phyloP scores from a whole-genome alignment of 2,329 filamentous ascomycete species.

The Coleophoma cylindrospora region DNA sequence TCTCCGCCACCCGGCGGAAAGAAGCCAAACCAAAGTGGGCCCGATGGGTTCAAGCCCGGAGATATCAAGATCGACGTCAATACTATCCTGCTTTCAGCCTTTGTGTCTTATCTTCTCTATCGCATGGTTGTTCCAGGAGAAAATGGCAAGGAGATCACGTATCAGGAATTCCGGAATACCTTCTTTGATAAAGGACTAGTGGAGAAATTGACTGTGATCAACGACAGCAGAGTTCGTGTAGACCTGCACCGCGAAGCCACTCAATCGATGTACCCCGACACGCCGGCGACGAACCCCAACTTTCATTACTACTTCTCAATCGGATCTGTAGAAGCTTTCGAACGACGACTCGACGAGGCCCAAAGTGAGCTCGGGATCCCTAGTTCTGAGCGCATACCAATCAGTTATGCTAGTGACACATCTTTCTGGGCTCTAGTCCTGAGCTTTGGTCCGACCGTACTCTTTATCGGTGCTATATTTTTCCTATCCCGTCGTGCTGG shows the following conservation, averaged over 20 bases:
- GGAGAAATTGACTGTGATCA: slow-evolving; percentile 81
- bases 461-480: slow-evolving; percentile 79
- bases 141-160: slow-evolving; percentile 78
- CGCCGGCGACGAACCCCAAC: slow-evolving; percentile 59
- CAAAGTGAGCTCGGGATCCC: slow-evolving; percentile 87
- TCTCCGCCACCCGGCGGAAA: slow-evolving; percentile 21
- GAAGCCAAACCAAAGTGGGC: slow-evolving; percentile 25
- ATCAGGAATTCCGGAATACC: slow-evolving; percentile 91
- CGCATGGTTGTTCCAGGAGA: slow-evolving; percentile 62
- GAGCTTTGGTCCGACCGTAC: slow-evolving; percentile 77
- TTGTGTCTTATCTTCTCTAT: slow-evolving; percentile 60
- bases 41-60: slow-evolving; percentile 6
- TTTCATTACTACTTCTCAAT: slow-evolving; percentile 94
- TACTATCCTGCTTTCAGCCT: slow-evolving; percentile 39
- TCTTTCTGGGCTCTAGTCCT: slow-evolving; percentile 66
- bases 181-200: slow-evolving; percentile 96
- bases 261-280: slow-evolving; percentile 69
- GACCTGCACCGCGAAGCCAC: slow-evolving; percentile 73
- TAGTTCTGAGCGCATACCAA: slow-evolving; percentile 81
- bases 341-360: slow-evolving; percentile 80
- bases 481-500: slow-evolving; percentile 75
- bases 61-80: slow-evolving; percentile 24
- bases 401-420: slow-evolving; percentile 78
- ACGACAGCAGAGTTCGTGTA: slow-evolving; percentile 73
- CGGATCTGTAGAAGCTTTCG: slow-evolving; percentile 89